Evolutionary conservation across 1,284 basidiomycete genomes (phyloP).

Genomic region (Austroboletus rostrupii): DNA sequence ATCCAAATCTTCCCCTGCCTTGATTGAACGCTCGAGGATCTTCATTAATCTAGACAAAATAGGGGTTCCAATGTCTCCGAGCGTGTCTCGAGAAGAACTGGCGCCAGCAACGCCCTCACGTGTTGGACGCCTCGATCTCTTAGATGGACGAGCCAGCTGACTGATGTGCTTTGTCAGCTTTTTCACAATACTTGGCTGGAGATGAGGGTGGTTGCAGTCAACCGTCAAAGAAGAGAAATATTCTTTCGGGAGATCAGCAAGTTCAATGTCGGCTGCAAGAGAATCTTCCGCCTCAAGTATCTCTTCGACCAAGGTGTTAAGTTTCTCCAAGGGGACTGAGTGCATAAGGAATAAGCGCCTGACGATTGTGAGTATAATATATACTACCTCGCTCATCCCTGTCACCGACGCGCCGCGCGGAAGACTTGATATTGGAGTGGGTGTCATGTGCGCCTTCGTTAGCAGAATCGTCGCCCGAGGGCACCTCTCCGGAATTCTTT

Average conservation of each 20-base stretch:
- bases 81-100: constrained; percentile 46
- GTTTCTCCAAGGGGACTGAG: constrained; percentile 69
- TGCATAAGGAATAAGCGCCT: constrained; percentile 4
- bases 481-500: constrained; percentile 23
- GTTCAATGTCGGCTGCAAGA: constrained; percentile 61
- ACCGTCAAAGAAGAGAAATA: constrained; percentile 65
- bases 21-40: constrained; percentile 73
- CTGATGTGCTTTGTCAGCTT: constrained; percentile 68
- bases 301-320: constrained; percentile 72
- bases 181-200: constrained; percentile 56
- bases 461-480: constrained; percentile 47
- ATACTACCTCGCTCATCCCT: constrained; percentile 66
- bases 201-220: constrained; percentile 55
- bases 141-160: constrained; percentile 60
- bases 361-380: background rate
- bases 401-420: constrained; percentile 62
- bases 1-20: constrained; percentile 66
- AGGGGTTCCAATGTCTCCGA: constrained; percentile 63
- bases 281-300: constrained; percentile 87
- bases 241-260: constrained; percentile 52
- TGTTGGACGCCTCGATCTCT: constrained; percentile 46
- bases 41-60: constrained; percentile 65
- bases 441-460: constrained; percentile 39
- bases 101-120: constrained; percentile 39
- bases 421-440: constrained; percentile 38